phyloP scores from a whole-genome alignment of 2,329 filamentous ascomycete species.

The Sporothrix brunneoviolacea region DNA sequence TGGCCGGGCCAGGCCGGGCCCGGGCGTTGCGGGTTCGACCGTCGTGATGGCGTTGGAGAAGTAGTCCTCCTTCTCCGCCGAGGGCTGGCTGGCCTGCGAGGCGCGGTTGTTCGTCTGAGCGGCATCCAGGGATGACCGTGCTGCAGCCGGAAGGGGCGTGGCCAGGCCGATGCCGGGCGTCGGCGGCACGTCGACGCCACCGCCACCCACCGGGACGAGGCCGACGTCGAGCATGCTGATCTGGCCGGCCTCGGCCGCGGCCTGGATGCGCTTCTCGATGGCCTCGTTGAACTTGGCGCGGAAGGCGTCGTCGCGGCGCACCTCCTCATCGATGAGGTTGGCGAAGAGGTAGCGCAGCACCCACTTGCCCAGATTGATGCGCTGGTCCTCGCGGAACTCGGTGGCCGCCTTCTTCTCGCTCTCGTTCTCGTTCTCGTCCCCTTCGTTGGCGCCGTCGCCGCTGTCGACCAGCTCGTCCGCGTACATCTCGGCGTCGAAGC shows the following conservation, averaged over 20 bases:
- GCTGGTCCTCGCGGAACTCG: slow-evolving; percentile 88
- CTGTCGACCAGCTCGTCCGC: slow-evolving; percentile 71
- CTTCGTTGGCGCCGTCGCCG: no score
- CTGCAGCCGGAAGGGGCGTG: slow-evolving; percentile 46
- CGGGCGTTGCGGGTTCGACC: slow-evolving; percentile 36
- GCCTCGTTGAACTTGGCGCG: slow-evolving; percentile 61
- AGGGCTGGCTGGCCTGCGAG: slow-evolving; percentile 50
- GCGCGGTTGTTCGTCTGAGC: slow-evolving; percentile 45
- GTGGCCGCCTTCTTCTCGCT: no score
- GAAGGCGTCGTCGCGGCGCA: slow-evolving; percentile 69
- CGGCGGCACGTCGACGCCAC: neutral
- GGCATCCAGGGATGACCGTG: slow-evolving; percentile 28
- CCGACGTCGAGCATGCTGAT: slow-evolving; percentile 5
- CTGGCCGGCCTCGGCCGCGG: slow-evolving; percentile 44
- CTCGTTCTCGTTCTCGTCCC: slow-evolving; percentile 37
- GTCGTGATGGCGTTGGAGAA: slow-evolving; percentile 59
- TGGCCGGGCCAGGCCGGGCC: slow-evolving; percentile 28
- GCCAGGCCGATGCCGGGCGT: slow-evolving; percentile 59
- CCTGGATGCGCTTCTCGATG: slow-evolving; percentile 50
- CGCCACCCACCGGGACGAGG: neutral
- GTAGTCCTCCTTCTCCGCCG: slow-evolving; percentile 69
- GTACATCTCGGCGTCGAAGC: slow-evolving; percentile 96
- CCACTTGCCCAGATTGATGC: slow-evolving; percentile 97
- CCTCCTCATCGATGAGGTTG: slow-evolving; percentile 82
- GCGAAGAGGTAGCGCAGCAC: slow-evolving; percentile 87